Evolutionary conservation across 345 rosid genomes (phyloP).

Genomic region (Eucalyptus curtisii): DNA sequence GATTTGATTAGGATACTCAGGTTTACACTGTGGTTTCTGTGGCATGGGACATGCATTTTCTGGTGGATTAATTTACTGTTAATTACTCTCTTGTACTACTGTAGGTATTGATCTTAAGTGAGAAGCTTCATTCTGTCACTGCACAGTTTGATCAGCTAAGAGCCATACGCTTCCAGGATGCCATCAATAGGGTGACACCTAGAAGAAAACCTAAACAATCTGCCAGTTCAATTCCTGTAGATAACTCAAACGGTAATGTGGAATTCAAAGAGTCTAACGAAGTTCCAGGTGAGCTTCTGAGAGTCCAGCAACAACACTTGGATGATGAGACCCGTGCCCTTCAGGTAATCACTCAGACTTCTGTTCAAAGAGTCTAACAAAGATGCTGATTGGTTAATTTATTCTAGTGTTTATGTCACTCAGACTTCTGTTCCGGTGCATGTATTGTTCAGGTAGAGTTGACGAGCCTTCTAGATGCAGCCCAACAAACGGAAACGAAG

Average conservation of each 20-base stretch:
- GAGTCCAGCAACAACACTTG: constrained; percentile 60
- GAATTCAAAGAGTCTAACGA: constrained; percentile 35
- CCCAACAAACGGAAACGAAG: constrained; percentile 82
- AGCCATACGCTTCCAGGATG: constrained; percentile 86
- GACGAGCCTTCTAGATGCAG: constrained; percentile 75
- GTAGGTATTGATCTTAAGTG: constrained; percentile 73
- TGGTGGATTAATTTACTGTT: background rate
- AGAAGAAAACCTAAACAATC: constrained; percentile 56
- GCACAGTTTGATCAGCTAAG: constrained; percentile 79
- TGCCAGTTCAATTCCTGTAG: constrained; percentile 21
- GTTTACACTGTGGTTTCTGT: background rate
- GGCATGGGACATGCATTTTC: background rate
- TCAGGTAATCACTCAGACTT: constrained; percentile 37
- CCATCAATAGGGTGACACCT: constrained; percentile 60
- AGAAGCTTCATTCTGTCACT: constrained; percentile 85
- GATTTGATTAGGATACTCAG: background rate
- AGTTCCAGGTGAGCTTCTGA: constrained; percentile 36
- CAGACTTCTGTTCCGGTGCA: background rate
- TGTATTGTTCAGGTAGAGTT: constrained; percentile 60
- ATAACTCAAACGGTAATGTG: constrained; percentile 14
- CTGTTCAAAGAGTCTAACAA: background rate
- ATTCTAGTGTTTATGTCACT: background rate
- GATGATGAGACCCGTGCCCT: constrained; percentile 91
- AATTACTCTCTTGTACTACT: constrained; percentile 1
- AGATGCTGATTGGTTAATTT: background rate